A percentile compares a stretch with the other conserved stretches of the same genome.
These are phyloP conservation scores for Suillus subalutaceus DNA, from an alignment of 768 basidiomycete genomes.

Conservation along the genomic window DNA sequence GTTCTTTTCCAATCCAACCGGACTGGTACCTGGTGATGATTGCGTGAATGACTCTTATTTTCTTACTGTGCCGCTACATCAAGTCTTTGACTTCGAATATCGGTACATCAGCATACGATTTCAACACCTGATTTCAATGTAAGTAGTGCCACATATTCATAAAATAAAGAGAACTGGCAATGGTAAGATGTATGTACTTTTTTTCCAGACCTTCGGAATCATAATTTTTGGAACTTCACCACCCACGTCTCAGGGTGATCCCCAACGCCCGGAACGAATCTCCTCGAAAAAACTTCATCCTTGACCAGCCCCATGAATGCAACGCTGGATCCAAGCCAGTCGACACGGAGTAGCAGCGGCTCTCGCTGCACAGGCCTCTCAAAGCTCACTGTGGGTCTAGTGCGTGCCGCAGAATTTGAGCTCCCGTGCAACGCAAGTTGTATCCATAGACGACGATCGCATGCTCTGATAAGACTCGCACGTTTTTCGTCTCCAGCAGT, in stretches of 20 bases:
- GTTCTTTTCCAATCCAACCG: no score
- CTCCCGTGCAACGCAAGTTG: not conserved
- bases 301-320: constrained; percentile 7
- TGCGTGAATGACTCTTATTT: no score
- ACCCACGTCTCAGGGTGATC: constrained; percentile 9
- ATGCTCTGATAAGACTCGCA: constrained; percentile 6
- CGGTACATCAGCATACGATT: no score
- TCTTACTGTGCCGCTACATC: no score
- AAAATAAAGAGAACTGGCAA: no score
- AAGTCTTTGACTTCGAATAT: no score
- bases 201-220: not conserved
- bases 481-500: constrained; percentile 3
- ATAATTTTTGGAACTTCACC: constrained; percentile 7
- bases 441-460: constrained; percentile 4
- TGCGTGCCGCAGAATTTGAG: not conserved
- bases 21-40: no score
- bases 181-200: not conserved
- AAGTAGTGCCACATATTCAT: no score
- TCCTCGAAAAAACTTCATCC: constrained; percentile 9
- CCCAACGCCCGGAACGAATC: constrained; percentile 7
- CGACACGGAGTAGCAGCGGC: constrained; percentile 9
- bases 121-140: not conserved
- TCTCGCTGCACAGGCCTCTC: not conserved
- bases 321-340: constrained; percentile 14
- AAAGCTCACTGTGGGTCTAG: not conserved